Conservation (phyloP, 495 filamentous ascomycete species). For the Echria macrotheca region DNA sequence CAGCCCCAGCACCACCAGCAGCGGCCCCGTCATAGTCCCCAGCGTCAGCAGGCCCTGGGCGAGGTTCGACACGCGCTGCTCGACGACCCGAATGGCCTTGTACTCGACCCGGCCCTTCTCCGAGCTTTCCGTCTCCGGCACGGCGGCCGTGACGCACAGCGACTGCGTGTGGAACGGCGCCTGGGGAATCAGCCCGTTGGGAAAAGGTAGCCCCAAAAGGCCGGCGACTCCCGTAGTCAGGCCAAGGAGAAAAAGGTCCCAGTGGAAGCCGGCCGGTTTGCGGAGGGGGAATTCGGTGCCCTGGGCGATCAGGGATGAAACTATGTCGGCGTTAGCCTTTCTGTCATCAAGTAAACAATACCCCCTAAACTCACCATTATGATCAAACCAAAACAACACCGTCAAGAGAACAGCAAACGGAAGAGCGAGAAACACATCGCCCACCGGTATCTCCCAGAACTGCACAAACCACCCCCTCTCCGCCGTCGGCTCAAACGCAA, state of each 20-base stretch:
- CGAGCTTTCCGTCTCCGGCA: constrained; percentile 49
- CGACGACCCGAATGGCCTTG: constrained; percentile 69
- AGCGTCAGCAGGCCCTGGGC: constrained; percentile 77
- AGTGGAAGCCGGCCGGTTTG: constrained; percentile 94
- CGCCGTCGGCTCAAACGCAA: constrained; percentile 74
- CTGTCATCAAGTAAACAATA: too few relatives aligned
- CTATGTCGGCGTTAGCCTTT: constrained; percentile 30
- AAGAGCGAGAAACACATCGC: constrained; percentile 78
- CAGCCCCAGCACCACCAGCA: constrained; percentile 74
- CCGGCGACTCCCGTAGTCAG: constrained; percentile 81
- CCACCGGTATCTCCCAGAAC: constrained; percentile 78
- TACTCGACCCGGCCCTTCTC: constrained; percentile 59
- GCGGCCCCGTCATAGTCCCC: constrained; percentile 81
- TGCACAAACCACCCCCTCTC: constrained; percentile 77
- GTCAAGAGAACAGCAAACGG: constrained; percentile 84
- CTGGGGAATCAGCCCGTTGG: constrained; percentile 89
- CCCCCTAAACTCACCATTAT: constrained; percentile 66
- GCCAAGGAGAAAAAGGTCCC: constrained; percentile 90
- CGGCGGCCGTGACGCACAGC: constrained; percentile 66
- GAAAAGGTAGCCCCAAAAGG: constrained; percentile 80
- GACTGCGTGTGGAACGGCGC: constrained; percentile 89
- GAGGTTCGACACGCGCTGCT: constrained; percentile 85
- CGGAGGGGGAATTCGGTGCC: constrained; percentile 85
- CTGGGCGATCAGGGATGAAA: constrained; percentile 84
- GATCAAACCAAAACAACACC: constrained; percentile 89